A percentile compares a stretch with the other conserved stretches of the same genome.
These are phyloP conservation scores for Lentinula detonsa DNA, from an alignment of 768 basidiomycete species.

Conservation along the genomic window DNA sequence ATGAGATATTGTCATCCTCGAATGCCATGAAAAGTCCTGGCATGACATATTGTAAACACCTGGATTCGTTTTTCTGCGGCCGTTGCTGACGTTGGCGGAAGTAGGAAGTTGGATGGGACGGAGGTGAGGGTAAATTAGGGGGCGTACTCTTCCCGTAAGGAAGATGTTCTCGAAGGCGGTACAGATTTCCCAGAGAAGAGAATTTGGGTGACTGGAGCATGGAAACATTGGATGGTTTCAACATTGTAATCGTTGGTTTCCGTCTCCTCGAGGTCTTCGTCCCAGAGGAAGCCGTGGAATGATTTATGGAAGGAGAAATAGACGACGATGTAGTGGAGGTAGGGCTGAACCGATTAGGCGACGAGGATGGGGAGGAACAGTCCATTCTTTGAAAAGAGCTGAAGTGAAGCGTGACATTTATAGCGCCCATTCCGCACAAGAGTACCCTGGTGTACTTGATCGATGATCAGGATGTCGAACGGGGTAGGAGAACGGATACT, in stretches of 20 bases:
- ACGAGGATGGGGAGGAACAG: neutral
- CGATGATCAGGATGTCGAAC: neutral
- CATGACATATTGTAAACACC: slow-evolving; percentile 15
- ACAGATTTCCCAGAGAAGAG: neutral
- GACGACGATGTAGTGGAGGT: neutral
- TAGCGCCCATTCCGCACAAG: neutral
- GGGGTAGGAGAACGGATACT: neutral
- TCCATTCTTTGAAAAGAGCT: neutral
- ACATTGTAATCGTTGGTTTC: neutral
- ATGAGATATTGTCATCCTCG: slow-evolving; percentile 14
- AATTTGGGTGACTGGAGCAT: neutral
- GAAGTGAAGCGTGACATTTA: neutral
- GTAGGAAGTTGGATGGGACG: neutral
- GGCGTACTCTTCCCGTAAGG: neutral
- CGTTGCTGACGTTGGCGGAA: neutral
- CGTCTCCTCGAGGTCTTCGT: neutral
- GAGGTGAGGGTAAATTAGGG: neutral
- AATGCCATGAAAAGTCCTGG: slow-evolving; percentile 17
- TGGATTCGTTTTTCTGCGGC: slow-evolving; percentile 12
- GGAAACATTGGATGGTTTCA: neutral
- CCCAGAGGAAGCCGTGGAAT: neutral
- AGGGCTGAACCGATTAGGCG: neutral
- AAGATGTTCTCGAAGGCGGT: neutral
- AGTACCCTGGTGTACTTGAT: neutral
- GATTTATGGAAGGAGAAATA: neutral